Evolutionary conservation across 306 rosid genomes (phyloP).

Genomic region (Oemleria cerasiformis): DNA sequence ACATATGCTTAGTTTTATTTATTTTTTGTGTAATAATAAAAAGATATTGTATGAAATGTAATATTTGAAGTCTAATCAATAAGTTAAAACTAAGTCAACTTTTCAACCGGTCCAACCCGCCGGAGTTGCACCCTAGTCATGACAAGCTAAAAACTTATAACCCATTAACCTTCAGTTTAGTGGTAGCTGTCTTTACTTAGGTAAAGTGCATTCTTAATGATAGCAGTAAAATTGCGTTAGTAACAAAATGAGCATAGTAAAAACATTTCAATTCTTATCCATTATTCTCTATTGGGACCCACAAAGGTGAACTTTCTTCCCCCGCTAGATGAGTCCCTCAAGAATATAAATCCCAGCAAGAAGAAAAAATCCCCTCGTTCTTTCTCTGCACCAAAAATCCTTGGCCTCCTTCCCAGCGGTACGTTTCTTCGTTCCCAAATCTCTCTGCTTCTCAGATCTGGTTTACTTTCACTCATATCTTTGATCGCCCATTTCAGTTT

Average conservation of each 20-base stretch:
- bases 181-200: too few relatives aligned
- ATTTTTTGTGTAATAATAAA: too few relatives aligned
- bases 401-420: conserved; percentile 26
- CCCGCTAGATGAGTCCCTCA: conserved; percentile 1
- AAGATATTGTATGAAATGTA: too few relatives aligned
- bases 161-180: too few relatives aligned
- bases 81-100: too few relatives aligned
- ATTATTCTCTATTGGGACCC: neutral
- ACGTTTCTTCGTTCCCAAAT: conserved; percentile 8
- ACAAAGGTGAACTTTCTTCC: conserved; percentile 7
- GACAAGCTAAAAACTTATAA: too few relatives aligned
- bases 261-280: neutral
- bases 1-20: too few relatives aligned
- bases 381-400: neutral
- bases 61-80: too few relatives aligned
- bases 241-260: neutral
- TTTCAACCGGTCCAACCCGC: too few relatives aligned
- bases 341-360: conserved; percentile 17
- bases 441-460: conserved; percentile 26
- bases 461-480: neutral
- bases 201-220: too few relatives aligned
- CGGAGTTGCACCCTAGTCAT: too few relatives aligned
- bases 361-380: neutral
- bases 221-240: too few relatives aligned
- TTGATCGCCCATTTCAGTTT: neutral